Evolutionary conservation across 2,329 filamentous ascomycete species (phyloP).

Genomic region (Monilinia fructicola): DNA sequence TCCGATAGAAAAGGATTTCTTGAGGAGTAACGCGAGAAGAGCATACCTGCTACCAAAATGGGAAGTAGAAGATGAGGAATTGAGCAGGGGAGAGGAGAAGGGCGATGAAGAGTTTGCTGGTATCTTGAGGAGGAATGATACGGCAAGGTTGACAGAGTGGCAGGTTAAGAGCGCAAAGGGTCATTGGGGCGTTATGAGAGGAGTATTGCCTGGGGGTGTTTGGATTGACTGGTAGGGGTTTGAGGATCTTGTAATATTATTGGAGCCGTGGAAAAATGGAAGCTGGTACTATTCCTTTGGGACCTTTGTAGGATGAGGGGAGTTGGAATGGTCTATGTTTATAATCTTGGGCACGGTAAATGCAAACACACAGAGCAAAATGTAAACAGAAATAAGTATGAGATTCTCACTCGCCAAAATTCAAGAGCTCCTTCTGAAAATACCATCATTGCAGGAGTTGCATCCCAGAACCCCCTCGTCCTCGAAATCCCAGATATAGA

Average conservation of each 20-base stretch:
- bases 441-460: background rate
- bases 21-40: conserved; percentile 68
- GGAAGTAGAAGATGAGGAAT: conserved; percentile 54
- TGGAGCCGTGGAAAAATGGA: background rate
- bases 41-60: conserved; percentile 70
- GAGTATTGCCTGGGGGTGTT: conserved; percentile 70
- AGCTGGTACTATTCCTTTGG: background rate
- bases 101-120: conserved; percentile 43
- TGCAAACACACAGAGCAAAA: background rate
- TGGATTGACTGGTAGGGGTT: conserved; percentile 80
- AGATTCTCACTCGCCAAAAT: background rate
- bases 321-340: background rate
- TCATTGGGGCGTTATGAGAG: conserved; percentile 92
- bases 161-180: conserved; percentile 75
- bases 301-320: background rate
- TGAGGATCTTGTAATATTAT: background rate
- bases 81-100: conserved; percentile 38
- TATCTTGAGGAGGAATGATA: conserved; percentile 63
- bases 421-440: background rate
- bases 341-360: background rate
- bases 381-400: background rate
- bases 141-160: conserved; percentile 64
- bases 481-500: background rate
- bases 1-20: conserved; percentile 63
- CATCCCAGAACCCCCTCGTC: background rate